Evolutionary conservation across 139 green algal genomes (phyloP), one percentile per base, ranked within the genome.

Genomic region (Coccomyxa sp.): DNA sequence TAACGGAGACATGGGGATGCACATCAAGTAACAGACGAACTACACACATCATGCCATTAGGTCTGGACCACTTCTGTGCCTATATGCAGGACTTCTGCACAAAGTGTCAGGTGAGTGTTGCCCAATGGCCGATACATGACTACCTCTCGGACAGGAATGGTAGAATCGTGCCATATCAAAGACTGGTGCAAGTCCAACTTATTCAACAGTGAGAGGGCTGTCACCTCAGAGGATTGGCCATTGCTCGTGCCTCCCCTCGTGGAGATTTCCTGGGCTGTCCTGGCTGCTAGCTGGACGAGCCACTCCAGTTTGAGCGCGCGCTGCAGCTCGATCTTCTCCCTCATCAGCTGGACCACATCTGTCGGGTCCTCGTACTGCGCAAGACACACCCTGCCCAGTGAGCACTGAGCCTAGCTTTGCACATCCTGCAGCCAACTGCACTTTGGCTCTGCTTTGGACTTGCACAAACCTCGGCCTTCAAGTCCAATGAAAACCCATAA

Each of bases 281-380:
- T 77, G 28, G 63, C 67, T 12, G 88, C 92, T 74, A 84, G 81
- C 23, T 81, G 38, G 57, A 30, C n/a, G 11, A 88, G 77, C 92
- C 91, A 94, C 13, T 80, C 60, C 32, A 63, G 66, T 0, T 17
- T 67, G 27, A 82, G 77, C 75, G 92, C 68, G 13, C 88, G 83
- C 81, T 90, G 82, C 67, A 96, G 77, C 67, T 97, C 94, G n/a
- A 94, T 60, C 75, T 85, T 83, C 66, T 96, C 94, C 13, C 94
- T 82, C 79, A 97, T 77, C 18, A 82, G 59, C 81, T 94, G 88
- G 83, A 98, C 83, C 25, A 89, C 91, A 18, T 94, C 90, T 10
- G 92, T 95, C 9, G 95, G 95, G 84, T 98, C 95, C 86, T 98
- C 95, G 59, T 93, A 90, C 91, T 95, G 87, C 21, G 76, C 27